Percentiles rank a stretch among this genome's conserved stretches.
These are phyloP conservation scores for Metarhizium sp. DNA, from an alignment of 2,329 filamentous ascomycete species.

Conservation along the genomic window DNA sequence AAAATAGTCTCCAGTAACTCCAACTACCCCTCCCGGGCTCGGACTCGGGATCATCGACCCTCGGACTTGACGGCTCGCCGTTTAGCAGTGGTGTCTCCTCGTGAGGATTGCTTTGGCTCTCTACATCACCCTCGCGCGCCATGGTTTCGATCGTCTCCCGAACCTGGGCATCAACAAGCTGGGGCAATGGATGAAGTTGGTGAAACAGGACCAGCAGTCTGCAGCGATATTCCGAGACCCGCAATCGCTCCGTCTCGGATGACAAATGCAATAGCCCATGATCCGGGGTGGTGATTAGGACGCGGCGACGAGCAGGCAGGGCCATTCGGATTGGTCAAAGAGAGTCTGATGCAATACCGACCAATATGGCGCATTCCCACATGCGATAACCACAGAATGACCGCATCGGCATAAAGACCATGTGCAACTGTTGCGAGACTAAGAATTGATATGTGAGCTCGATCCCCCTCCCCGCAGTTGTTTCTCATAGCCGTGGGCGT, in stretches of 20 bases:
- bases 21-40: neutral
- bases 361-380: neutral
- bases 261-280: neutral
- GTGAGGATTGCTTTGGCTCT: neutral
- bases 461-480: too few species aligned
- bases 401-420: too few species aligned
- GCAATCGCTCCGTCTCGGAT: neutral
- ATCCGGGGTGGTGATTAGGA: neutral
- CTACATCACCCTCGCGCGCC: neutral
- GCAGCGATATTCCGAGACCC: neutral
- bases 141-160: neutral
- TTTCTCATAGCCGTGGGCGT: too few species aligned
- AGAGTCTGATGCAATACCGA: neutral
- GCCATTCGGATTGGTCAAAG: neutral
- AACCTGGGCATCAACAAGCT: too few species aligned
- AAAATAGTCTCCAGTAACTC: slow-evolving; percentile 20
- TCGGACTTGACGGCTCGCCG: neutral
- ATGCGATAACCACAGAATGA: too few species aligned
- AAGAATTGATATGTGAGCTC: too few species aligned
- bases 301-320: neutral
- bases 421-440: too few species aligned
- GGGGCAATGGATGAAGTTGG: too few species aligned
- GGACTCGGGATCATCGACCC: neutral
- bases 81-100: neutral
- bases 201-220: neutral